Percentiles rank a stretch among this genome's conserved stretches.
These are phyloP conservation scores for Gossypioides kirkii DNA, from an alignment of 345 rosid genomes.

Conservation along the genomic window DNA sequence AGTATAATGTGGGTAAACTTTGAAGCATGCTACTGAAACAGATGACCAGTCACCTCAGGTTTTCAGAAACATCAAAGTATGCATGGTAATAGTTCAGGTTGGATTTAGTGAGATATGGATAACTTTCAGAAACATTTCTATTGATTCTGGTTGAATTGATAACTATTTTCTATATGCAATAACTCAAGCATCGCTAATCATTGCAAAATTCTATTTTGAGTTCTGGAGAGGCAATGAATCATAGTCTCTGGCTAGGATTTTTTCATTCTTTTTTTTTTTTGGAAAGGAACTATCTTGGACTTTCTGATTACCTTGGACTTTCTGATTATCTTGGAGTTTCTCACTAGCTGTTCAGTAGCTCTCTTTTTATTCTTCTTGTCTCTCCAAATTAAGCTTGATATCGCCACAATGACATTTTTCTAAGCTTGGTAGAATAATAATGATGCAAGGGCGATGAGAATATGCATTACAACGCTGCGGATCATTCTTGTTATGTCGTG, in stretches of 20 bases:
- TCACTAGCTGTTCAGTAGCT: not conserved
- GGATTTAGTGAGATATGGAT: not conserved
- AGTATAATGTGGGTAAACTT: not conserved
- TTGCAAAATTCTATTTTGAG: not conserved
- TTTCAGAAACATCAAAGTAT: not conserved
- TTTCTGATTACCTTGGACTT: not conserved
- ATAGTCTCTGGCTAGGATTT: not conserved
- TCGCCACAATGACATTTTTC: not conserved
- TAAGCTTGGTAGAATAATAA: not conserved
- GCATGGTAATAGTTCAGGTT: not conserved
- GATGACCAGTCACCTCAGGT: not conserved
- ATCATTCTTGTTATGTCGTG: not conserved
- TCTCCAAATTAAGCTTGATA: conserved; percentile 5
- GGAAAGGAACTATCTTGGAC: not conserved
- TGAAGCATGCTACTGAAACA: not conserved
- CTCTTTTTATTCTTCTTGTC: not conserved
- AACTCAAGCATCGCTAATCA: not conserved
- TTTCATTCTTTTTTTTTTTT: too few species aligned
- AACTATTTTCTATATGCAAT: not conserved
- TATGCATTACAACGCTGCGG: not conserved
- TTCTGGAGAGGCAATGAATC: not conserved
- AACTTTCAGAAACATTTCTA: not conserved
- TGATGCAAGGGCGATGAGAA: not conserved
- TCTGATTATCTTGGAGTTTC: not conserved
- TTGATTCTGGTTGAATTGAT: not conserved